These are phyloP conservation scores for Miamiensis avidus DNA, from an alignment of 169 alveolate genomes.

Conservation along the genomic window DNA sequence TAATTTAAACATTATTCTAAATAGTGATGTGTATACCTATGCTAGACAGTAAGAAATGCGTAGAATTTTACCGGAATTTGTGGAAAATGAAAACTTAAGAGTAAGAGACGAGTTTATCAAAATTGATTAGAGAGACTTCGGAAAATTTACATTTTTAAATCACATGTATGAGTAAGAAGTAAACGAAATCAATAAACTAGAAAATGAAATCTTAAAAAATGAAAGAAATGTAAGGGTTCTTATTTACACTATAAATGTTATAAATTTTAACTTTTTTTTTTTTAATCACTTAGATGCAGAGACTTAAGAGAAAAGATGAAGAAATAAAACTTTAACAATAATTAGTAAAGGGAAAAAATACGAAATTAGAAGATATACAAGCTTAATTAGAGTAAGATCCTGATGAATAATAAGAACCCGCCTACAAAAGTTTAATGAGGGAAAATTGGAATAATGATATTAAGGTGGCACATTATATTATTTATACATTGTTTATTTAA, in stretches of 20 bases:
- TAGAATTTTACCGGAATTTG: slow-evolving; percentile 12
- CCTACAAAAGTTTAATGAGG: not conserved
- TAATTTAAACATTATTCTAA: not conserved
- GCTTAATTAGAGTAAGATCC: too few relatives aligned
- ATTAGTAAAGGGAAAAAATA: not conserved
- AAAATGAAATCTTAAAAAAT: too few relatives aligned
- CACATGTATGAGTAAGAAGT: not conserved
- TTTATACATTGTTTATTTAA: too few relatives aligned
- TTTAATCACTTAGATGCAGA: too few relatives aligned
- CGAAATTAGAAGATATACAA: too few relatives aligned
- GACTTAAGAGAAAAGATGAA: not conserved
- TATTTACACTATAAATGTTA: not conserved
- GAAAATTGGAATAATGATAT: not conserved
- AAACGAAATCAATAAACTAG: not conserved
- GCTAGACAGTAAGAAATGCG: slow-evolving; percentile 9
- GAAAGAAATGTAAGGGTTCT: not conserved
- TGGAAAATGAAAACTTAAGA: slow-evolving; percentile 17
- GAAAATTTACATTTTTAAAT: not conserved
- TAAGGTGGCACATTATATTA: not conserved
- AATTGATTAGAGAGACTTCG: not conserved
- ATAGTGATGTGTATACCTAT: slow-evolving; percentile 2
- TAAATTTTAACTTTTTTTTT: too few relatives aligned
- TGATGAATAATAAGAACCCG: not conserved
- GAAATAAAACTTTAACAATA: not conserved
- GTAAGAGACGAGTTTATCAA: slow-evolving; percentile 8